These are phyloP conservation scores for Favolaschia claudopus DNA, from an alignment of 768 basidiomycete genomes.

Conservation along the genomic window DNA sequence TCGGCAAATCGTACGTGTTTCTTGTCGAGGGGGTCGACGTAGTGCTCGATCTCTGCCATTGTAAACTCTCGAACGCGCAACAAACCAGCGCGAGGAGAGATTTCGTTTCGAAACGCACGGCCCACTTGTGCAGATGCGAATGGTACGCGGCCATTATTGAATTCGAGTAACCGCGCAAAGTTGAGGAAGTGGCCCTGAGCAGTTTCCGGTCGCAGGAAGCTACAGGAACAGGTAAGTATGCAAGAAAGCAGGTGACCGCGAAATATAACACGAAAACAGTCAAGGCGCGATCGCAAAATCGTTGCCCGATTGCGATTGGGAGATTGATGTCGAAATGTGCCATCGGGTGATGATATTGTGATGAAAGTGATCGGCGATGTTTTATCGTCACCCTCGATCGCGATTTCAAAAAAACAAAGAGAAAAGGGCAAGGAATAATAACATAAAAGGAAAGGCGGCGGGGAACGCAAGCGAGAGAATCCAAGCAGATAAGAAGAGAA, in stretches of 20 bases:
- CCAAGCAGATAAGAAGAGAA: not conserved
- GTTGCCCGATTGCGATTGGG: not conserved
- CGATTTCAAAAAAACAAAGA: slow-evolving; percentile 4
- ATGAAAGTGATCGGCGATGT: slow-evolving; percentile 17
- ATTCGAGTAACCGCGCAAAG: slow-evolving; percentile 95
- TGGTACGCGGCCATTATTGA: slow-evolving; percentile 96
- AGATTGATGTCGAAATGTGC: not conserved
- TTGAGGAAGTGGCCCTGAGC: slow-evolving; percentile 99
- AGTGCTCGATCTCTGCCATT: slow-evolving; percentile 99
- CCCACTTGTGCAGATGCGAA: slow-evolving; percentile 99
- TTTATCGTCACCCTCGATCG: not conserved
- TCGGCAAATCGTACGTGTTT: slow-evolving; percentile 84
- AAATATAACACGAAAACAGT: not conserved
- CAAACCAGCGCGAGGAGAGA: slow-evolving; percentile 94
- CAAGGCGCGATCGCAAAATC: not conserved
- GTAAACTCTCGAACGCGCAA: slow-evolving; percentile 98
- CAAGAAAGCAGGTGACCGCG: slow-evolving; percentile 15
- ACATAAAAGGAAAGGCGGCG: not conserved
- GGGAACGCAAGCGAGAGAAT: slow-evolving; percentile 1
- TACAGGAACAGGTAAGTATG: slow-evolving; percentile 37
- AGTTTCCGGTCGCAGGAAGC: slow-evolving; percentile 96
- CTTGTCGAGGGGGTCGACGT: slow-evolving; percentile 94
- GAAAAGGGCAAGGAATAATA: slow-evolving; percentile 5
- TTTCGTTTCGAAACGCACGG: slow-evolving; percentile 96
- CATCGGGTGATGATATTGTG: not conserved